Evolutionary conservation across 495 filamentous ascomycete species (phyloP).

Genomic region (Aspergillus leporis): DNA sequence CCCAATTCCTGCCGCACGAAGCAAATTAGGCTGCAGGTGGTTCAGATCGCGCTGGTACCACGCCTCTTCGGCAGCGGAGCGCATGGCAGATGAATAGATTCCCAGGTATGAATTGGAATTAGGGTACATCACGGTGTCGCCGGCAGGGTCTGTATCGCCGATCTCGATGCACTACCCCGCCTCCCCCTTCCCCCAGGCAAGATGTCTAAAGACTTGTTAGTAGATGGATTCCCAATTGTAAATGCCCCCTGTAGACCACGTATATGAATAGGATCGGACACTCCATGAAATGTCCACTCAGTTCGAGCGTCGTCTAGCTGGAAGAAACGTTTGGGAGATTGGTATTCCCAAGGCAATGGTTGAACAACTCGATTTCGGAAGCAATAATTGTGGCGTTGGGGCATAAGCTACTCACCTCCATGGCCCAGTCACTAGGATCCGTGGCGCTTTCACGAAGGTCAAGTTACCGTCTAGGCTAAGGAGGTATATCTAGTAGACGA

Average conservation of each 20-base stretch:
- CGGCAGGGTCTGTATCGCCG: constrained; percentile 40
- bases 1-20: constrained; percentile 61
- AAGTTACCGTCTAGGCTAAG: constrained; percentile 60
- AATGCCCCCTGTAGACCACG: constrained; percentile 66
- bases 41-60: constrained; percentile 45
- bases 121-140: constrained; percentile 27
- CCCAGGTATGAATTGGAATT: constrained; percentile 35
- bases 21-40: constrained; percentile 54
- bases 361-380: constrained; percentile 60
- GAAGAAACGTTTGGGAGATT: constrained; percentile 68
- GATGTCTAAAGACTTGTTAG: constrained; percentile 57
- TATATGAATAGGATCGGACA: constrained; percentile 68
- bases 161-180: constrained; percentile 67
- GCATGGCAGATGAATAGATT: constrained; percentile 39
- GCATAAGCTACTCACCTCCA: constrained; percentile 64
- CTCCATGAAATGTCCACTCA: constrained; percentile 55
- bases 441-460: constrained; percentile 68
- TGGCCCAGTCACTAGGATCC: constrained; percentile 73
- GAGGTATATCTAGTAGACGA: constrained; percentile 66
- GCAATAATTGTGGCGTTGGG: constrained; percentile 66
- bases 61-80: constrained; percentile 32
- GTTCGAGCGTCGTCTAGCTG: constrained; percentile 65
- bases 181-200: constrained; percentile 64
- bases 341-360: constrained; percentile 44
- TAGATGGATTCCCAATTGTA: constrained; percentile 63